Evolutionary conservation across 805 yeast genomes (phyloP), one percentile per base, ranked within the genome.

Genomic region (Saccharomycopsis guyanensis): DNA sequence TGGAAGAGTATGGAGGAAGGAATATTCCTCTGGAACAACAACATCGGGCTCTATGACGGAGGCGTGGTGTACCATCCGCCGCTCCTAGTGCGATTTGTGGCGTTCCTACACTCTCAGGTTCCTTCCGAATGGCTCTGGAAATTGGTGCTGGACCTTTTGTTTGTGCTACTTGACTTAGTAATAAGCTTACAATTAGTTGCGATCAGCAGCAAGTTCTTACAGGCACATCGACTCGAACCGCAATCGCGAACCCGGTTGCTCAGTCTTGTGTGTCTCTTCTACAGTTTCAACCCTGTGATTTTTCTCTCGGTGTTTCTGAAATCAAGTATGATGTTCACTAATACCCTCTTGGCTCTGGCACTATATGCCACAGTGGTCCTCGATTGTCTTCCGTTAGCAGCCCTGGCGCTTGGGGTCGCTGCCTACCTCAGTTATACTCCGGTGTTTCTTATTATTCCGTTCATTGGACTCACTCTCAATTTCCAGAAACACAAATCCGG

Each of bases 31-130:
- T 63, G 76, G 46, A 60, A 68, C 2, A 73, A 79, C 55, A 71
- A 70, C 18, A 67, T 83, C 42, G 71, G 79, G 40, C 78, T 87
- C 6, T 91, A 87, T 57, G 77, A 77, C 51, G 96, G 97, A 7
- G 94, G 94, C 20, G 78, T 88, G 15, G 82, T 82, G 31, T 91
- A 87, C 62, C 95, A 87, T 55, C 79, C 95, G 2, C 96, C 96
- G 3, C 59, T 88, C 16, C 57, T 91, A 19, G 71, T 86, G 31
- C 64, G 70, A 2, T 49, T 77, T 1, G 69, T 82, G 58, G 66
- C 71, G 8, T 40, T 65, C 4, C 38, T 76, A 5, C 54, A 59
- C 7, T 24, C 39, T 36, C 33, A 42, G 40, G 57, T 16, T 18
- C 7, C 20, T 15, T 36, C 20, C 31, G 39, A 12, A 2, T 43